phyloP scores from a whole-genome alignment of 148 eudicot species.

The Fagopyrum esculentum region DNA sequence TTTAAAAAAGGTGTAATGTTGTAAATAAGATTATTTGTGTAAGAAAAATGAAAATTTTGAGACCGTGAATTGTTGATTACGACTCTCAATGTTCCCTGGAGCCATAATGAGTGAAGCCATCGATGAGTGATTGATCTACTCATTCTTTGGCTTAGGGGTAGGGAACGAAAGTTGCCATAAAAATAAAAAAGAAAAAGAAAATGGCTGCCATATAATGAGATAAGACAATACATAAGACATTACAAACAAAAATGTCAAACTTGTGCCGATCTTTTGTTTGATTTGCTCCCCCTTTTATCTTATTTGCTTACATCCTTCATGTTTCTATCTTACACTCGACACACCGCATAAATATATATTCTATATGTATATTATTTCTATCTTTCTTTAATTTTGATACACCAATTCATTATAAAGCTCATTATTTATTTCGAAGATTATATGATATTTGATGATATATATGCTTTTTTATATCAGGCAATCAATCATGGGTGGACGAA shows the following conservation, averaged over 20 bases:
- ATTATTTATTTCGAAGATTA: no score
- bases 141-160: background rate
- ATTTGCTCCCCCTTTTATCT: background rate
- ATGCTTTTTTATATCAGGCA: no score
- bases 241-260: background rate
- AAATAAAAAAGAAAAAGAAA: background rate
- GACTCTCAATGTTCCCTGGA: background rate
- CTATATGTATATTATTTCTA: background rate
- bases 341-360: background rate
- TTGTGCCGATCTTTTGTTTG: constrained; percentile 1
- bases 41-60: background rate
- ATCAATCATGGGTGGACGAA: no score
- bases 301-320: background rate
- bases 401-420: background rate
- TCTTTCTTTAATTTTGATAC: background rate
- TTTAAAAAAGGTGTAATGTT: background rate
- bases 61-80: background rate
- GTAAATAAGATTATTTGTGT: background rate
- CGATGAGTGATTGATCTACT: background rate
- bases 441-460: no score
- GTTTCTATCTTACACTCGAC: background rate
- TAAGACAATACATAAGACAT: background rate
- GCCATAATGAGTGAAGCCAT: background rate
- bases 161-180: background rate
- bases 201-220: constrained; percentile 1